phyloP scores from a whole-genome alignment of 768 basidiomycete genomes.

The Amanita pallidorosea region DNA sequence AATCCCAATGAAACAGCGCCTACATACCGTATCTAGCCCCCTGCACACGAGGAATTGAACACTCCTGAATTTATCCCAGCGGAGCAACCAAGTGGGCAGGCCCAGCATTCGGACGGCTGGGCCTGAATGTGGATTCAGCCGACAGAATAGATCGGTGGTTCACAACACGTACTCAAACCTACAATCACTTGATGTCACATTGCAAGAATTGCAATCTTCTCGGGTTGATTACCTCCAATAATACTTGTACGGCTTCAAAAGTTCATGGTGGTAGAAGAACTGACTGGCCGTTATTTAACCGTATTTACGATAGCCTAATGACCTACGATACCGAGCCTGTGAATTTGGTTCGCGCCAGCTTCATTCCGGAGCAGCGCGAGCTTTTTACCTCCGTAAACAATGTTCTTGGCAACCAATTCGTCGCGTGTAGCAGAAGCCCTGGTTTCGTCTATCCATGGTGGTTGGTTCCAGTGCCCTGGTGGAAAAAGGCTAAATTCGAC shows the following conservation, averaged over 20 bases:
- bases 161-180: slow-evolving; percentile 34
- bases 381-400: slow-evolving; percentile 55
- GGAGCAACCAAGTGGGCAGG: no score
- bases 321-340: slow-evolving; percentile 72
- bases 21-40: no score
- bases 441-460: slow-evolving; percentile 68
- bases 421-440: slow-evolving; percentile 53
- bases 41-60: no score
- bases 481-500: slow-evolving; percentile 67
- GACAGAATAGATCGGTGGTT: background rate
- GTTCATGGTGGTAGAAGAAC: slow-evolving; percentile 83
- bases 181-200: background rate
- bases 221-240: slow-evolving; percentile 54
- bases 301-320: background rate
- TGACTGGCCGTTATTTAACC: slow-evolving; percentile 15
- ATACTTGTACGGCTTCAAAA: slow-evolving; percentile 72
- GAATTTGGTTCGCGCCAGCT: slow-evolving; percentile 7
- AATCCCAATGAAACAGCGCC: no score
- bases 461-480: slow-evolving; percentile 70
- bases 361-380: background rate
- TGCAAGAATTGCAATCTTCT: background rate
- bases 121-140: slow-evolving; percentile 29
- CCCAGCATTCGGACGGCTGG: no score
- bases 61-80: no score
- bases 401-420: slow-evolving; percentile 56